phyloP scores from a whole-genome alignment of 2,329 filamentous ascomycete species.

The Macrophomina tecta region DNA sequence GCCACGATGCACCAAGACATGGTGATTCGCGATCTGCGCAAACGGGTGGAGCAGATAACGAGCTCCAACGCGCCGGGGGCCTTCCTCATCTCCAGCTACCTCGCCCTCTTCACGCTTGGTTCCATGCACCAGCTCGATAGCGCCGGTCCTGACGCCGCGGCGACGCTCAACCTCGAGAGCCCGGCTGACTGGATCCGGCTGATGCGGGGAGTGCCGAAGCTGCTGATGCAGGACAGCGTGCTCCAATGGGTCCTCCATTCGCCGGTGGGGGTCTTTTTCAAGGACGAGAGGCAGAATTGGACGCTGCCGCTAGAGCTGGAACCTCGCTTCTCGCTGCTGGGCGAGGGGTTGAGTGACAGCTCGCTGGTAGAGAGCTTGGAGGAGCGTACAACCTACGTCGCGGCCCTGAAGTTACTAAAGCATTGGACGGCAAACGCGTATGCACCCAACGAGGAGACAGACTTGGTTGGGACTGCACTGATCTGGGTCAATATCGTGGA shows the following conservation, averaged over 20 bases:
- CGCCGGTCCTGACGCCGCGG: neutral
- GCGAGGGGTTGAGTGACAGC: neutral
- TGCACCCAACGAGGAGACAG: neutral
- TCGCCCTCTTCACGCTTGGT: conserved; percentile 6
- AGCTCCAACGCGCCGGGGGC: conserved; percentile 3
- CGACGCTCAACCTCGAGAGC: conserved; percentile 5
- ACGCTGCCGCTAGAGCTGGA: neutral
- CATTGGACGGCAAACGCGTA: conserved; percentile 3
- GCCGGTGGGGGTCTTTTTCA: conserved; percentile 5
- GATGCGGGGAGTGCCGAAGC: conserved; percentile 15
- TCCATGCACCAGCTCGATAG: conserved; percentile 11
- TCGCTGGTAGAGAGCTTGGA: neutral
- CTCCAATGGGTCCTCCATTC: conserved; percentile 7
- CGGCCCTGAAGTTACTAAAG: conserved; percentile 9
- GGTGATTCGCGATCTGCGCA: conserved; percentile 4
- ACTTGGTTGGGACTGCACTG: neutral
- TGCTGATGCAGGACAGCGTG: conserved; percentile 13
- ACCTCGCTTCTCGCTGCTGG: conserved; percentile 6
- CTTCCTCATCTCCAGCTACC: conserved; percentile 16
- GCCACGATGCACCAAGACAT: conserved; percentile 1
- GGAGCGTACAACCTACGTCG: conserved; percentile 1
- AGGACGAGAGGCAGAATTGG: neutral
- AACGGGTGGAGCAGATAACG: conserved; percentile 7
- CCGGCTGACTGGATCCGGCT: conserved; percentile 1
- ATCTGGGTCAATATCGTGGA: conserved; percentile 7